Evolutionary conservation across 2,329 filamentous ascomycete species (phyloP).

Genomic region (Trichoderma sp.): DNA sequence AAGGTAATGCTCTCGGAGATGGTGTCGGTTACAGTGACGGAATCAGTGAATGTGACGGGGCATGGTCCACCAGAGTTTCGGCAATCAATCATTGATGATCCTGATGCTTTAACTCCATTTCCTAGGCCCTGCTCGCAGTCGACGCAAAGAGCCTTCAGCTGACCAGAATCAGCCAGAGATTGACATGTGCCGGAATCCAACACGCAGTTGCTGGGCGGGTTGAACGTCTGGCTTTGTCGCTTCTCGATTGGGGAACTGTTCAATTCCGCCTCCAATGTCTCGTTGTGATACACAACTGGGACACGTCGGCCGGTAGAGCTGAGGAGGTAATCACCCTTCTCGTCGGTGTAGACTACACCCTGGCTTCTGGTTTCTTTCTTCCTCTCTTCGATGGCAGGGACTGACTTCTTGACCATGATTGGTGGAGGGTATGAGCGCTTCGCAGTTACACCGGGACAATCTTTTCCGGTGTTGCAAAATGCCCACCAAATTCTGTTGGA

Average conservation of each 20-base stretch:
- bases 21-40: conserved; percentile 12
- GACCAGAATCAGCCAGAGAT: conserved; percentile 14
- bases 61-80: conserved; percentile 12
- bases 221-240: conserved; percentile 18
- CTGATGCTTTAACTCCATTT: conserved; percentile 14
- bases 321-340: conserved; percentile 9
- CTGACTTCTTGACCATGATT: neutral
- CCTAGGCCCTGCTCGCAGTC: conserved; percentile 14
- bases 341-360: neutral
- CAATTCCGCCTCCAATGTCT: neutral
- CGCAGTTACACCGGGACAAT: conserved; percentile 9
- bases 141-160: conserved; percentile 14
- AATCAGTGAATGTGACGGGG: conserved; percentile 15
- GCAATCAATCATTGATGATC: conserved; percentile 7
- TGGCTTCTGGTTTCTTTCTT: neutral
- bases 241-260: neutral
- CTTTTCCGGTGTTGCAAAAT: conserved; percentile 18
- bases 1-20: conserved; percentile 13
- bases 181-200: conserved; percentile 8
- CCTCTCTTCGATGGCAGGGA: neutral
- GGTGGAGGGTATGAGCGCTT: neutral
- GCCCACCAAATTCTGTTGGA: conserved; percentile 17
- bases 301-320: conserved; percentile 2
- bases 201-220: neutral
- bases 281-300: conserved; percentile 5